Conservation (phyloP, 176 grass and related monocot species). For the Juncus inflexus region DNA sequence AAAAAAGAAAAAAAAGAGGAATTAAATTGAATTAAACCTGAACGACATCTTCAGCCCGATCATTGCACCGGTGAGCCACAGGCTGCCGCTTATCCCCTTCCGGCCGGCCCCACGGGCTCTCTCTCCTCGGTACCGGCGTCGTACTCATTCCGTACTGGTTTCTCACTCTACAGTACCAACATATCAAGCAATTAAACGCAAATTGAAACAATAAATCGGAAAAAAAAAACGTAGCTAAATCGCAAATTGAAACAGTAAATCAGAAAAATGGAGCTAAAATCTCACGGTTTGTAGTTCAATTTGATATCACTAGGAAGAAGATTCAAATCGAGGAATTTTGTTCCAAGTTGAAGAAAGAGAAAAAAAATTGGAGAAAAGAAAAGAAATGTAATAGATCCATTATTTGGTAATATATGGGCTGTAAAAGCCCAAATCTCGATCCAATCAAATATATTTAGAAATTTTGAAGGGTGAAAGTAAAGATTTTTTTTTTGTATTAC, state of each 20-base stretch:
- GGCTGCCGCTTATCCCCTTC: constrained; percentile 80
- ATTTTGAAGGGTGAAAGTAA: no score
- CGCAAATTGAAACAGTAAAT: background rate
- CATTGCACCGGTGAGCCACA: constrained; percentile 83
- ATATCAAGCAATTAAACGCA: background rate
- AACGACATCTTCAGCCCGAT: constrained; percentile 79
- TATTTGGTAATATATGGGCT: no score
- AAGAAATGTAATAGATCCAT: no score
- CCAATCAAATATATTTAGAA: no score
- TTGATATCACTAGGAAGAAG: no score
- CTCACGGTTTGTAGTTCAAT: no score
- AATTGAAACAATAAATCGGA: background rate
- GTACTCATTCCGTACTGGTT: constrained; percentile 44
- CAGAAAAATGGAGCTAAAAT: background rate
- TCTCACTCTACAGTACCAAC: background rate
- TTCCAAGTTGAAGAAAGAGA: no score
- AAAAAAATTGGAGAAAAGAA: no score
- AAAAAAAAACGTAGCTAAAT: background rate
- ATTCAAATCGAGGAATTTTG: no score
- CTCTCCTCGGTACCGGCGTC: constrained; percentile 60
- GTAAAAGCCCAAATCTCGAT: no score
- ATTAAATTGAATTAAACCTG: constrained; percentile 41
- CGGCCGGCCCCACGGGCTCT: constrained; percentile 85
- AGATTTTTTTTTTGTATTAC: no score
- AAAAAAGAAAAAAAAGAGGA: background rate